These are phyloP conservation scores for Gillenia trifoliata DNA, from an alignment of 306 rosid genomes.

Conservation along the genomic window DNA sequence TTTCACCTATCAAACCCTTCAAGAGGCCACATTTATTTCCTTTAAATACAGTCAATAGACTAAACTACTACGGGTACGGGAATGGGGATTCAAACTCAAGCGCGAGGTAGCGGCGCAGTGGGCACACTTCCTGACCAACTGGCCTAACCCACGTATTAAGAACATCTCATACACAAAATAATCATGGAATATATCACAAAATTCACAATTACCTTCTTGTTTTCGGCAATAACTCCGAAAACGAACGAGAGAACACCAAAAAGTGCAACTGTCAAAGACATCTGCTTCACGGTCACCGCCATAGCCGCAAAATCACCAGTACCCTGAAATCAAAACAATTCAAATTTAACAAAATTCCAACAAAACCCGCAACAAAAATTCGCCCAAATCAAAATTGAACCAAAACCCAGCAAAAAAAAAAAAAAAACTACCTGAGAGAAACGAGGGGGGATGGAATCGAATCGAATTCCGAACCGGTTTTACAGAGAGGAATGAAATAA, in stretches of 20 bases:
- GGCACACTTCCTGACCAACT: no score
- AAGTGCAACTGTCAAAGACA: conserved; percentile 27
- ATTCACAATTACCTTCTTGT: conserved; percentile 53
- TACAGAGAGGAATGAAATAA: not conserved
- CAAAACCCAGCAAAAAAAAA: not conserved
- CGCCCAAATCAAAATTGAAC: not conserved
- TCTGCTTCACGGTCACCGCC: conserved; percentile 32
- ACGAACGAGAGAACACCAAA: conserved; percentile 36
- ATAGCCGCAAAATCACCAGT: conserved; percentile 1
- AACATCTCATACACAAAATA: no score
- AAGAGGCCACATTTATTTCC: not conserved
- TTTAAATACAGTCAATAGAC: no score
- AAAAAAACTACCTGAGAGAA: not conserved
- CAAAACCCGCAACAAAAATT: not conserved
- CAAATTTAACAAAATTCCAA: not conserved
- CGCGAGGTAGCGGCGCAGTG: no score
- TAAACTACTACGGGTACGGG: no score
- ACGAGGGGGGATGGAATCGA: not conserved
- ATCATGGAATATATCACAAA: no score
- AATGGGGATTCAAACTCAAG: no score
- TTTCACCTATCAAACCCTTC: not conserved
- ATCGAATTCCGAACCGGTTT: not conserved
- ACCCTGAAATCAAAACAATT: not conserved
- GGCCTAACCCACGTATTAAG: no score
- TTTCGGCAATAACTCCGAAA: conserved; percentile 44